phyloP scores from a whole-genome alignment of 1,284 basidiomycete species.

The Sanghuangporus sanghuang region DNA sequence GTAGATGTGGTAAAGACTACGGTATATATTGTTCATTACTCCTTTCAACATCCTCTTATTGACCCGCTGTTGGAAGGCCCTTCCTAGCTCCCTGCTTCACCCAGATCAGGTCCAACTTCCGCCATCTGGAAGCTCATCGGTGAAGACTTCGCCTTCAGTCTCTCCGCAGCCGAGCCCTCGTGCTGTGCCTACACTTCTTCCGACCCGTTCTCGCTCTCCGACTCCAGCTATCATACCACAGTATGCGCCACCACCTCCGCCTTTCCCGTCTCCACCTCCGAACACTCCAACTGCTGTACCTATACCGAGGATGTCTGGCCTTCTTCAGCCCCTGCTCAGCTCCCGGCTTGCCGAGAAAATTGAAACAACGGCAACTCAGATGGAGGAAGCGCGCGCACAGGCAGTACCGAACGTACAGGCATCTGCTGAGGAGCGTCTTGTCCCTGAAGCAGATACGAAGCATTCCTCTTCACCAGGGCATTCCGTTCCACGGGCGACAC shows the following conservation, averaged over 20 bases:
- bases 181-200: background rate
- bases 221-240: slow-evolving; percentile 7
- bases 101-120: slow-evolving; percentile 8
- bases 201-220: slow-evolving; percentile 13
- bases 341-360: background rate
- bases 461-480: too few species aligned
- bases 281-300: slow-evolving; percentile 4
- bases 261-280: slow-evolving; percentile 12
- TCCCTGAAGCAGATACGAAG: too few species aligned
- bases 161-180: background rate
- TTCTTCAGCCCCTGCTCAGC: background rate
- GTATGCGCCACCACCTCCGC: slow-evolving; percentile 13
- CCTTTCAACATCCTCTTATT: background rate
- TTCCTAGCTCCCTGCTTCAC: background rate
- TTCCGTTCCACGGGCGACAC: too few species aligned
- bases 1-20: background rate
- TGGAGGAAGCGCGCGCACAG: background rate
- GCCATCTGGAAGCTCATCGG: slow-evolving; percentile 4
- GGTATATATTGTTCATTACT: background rate
- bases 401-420: background rate
- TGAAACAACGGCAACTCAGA: background rate
- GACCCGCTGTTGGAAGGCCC: background rate
- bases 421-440: background rate
- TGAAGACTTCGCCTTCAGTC: slow-evolving; percentile 5
- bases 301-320: background rate